Percentiles rank a stretch among this genome's conserved stretches.
These are phyloP conservation scores for Orbilia brochopaga DNA, from an alignment of 2,329 filamentous ascomycete genomes.

Conservation along the genomic window DNA sequence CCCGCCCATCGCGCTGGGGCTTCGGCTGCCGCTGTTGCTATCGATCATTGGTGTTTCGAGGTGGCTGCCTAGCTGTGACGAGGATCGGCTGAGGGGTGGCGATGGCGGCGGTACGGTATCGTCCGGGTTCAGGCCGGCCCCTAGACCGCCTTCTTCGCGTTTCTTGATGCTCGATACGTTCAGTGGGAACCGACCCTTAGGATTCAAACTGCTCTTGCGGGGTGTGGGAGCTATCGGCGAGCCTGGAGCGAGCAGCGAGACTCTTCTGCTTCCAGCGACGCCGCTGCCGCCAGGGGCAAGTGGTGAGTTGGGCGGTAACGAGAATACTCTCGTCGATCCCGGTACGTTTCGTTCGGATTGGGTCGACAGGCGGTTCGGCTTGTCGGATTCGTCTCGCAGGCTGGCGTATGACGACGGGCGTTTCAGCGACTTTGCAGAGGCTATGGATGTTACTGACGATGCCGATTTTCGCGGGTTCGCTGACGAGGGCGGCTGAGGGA, in stretches of 20 bases:
- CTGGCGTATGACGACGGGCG: conserved; percentile 44
- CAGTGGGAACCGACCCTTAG: conserved; percentile 46
- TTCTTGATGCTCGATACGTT: conserved; percentile 40
- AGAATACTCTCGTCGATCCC: conserved; percentile 35
- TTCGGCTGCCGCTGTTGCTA: conserved; percentile 34
- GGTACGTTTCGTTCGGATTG: conserved; percentile 43
- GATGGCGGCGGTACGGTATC: conserved; percentile 35
- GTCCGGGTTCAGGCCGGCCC: conserved; percentile 35
- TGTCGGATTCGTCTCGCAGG: conserved; percentile 39
- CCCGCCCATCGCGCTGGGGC: conserved; percentile 52
- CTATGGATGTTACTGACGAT: conserved; percentile 26
- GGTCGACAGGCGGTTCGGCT: conserved; percentile 38
- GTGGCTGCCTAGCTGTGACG: conserved; percentile 31
- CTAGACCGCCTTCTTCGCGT: conserved; percentile 41
- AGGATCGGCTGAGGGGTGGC: conserved; percentile 41
- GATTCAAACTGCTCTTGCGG: conserved; percentile 43
- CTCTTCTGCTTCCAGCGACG: conserved; percentile 43
- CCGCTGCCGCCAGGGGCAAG: conserved; percentile 45
- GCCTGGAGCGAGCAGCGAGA: conserved; percentile 29
- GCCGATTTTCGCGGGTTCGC: conserved; percentile 24
- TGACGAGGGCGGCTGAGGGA: conserved; percentile 30
- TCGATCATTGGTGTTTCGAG: conserved; percentile 32
- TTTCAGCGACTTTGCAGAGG: conserved; percentile 44
- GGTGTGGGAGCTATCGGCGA: conserved; percentile 33
- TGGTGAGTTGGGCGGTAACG: conserved; percentile 35